Evolutionary conservation across 768 basidiomycete genomes (phyloP).

Genomic region (Boletus subcaerulescens): DNA sequence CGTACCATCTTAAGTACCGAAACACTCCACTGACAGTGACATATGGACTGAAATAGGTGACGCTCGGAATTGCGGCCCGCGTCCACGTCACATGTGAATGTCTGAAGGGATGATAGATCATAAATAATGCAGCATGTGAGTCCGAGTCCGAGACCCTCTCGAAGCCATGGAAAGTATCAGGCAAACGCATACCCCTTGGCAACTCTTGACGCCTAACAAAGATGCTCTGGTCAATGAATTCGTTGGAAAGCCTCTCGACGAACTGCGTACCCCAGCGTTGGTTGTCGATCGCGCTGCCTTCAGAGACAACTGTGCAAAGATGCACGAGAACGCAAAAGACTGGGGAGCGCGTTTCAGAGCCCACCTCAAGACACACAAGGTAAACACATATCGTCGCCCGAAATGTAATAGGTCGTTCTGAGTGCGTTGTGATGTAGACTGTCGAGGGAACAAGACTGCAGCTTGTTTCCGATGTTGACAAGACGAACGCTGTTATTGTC

Average conservation of each 20-base stretch:
- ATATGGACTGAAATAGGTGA: constrained; percentile 1
- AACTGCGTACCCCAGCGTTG: constrained; percentile 72
- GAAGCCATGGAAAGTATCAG: constrained; percentile 22
- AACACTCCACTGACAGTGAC: neutral
- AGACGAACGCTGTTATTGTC: constrained; percentile 63
- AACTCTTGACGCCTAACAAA: constrained; percentile 44
- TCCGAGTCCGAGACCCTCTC: neutral
- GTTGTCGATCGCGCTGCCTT: constrained; percentile 74
- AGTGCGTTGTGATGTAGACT: constrained; percentile 45
- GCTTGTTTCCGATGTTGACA: constrained; percentile 50
- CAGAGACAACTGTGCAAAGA: constrained; percentile 66
- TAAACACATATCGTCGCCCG: constrained; percentile 21
- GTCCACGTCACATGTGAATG: neutral
- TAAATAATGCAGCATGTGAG: neutral
- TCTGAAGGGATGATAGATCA: neutral
- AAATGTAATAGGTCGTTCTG: neutral
- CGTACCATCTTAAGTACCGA: constrained; percentile 11
- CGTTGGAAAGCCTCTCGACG: constrained; percentile 52
- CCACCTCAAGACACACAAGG: constrained; percentile 86
- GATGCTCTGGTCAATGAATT: constrained; percentile 51
- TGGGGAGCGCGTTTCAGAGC: constrained; percentile 75
- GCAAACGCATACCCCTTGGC: constrained; percentile 49
- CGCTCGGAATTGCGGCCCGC: constrained; percentile 1
- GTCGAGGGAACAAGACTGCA: constrained; percentile 72
- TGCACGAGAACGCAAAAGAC: constrained; percentile 62